Conservation (phyloP, 345 rosid genomes). For the Citrus glauca region DNA sequence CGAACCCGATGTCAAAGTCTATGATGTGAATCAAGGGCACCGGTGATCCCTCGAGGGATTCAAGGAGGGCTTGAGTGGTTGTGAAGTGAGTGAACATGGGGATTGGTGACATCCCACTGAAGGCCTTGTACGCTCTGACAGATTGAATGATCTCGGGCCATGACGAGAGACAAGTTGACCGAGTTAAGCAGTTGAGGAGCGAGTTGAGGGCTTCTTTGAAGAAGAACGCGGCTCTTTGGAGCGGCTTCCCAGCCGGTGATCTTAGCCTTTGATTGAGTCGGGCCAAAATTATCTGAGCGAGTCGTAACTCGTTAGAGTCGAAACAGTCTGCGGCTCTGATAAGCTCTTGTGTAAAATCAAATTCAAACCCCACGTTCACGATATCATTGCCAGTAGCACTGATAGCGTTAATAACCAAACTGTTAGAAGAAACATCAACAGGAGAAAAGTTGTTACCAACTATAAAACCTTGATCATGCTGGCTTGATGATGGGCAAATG, state of each 20-base stretch:
- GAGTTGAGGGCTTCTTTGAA: constrained; percentile 83
- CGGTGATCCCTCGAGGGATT: constrained; percentile 48
- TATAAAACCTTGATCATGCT: constrained; percentile 12
- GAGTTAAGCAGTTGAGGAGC: constrained; percentile 46
- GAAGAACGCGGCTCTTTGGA: constrained; percentile 81
- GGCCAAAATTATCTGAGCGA: constrained; percentile 70
- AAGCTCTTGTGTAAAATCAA: constrained; percentile 69
- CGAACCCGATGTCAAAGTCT: constrained; percentile 91
- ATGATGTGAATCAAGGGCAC: constrained; percentile 64
- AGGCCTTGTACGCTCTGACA: constrained; percentile 65
- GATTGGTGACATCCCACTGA: constrained; percentile 72
- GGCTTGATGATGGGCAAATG: constrained; percentile 23
- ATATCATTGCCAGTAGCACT: constrained; percentile 1
- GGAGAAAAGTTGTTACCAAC: constrained; percentile 13
- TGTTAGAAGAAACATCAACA: constrained; percentile 18
- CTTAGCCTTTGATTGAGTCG: constrained; percentile 68
- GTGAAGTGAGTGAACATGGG: constrained; percentile 92
- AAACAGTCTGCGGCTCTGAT: constrained; percentile 75
- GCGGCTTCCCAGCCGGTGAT: constrained; percentile 65
- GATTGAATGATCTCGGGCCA: constrained; percentile 76
- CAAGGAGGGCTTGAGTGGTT: constrained; percentile 80
- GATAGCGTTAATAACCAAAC: constrained; percentile 12
- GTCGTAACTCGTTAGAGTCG: constrained; percentile 73
- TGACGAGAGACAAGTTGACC: constrained; percentile 39
- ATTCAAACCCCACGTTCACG: constrained; percentile 43